phyloP scores from a whole-genome alignment of 2,329 filamentous ascomycete species.

The Coleophoma cylindrospora region DNA sequence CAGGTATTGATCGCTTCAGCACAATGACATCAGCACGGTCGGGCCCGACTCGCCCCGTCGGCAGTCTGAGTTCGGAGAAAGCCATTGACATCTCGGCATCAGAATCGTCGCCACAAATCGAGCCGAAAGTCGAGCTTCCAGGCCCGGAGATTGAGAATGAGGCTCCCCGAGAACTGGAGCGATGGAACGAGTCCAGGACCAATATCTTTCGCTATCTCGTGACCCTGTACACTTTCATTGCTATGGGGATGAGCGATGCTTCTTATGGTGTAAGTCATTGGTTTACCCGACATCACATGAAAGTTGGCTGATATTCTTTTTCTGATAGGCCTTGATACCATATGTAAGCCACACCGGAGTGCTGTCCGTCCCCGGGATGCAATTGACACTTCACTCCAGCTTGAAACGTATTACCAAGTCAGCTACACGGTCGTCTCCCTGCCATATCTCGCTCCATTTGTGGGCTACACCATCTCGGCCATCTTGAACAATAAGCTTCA shows the following conservation, averaged over 20 bases:
- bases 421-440: slow-evolving; percentile 60
- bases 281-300: background rate
- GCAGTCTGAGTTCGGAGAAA: too few relatives aligned
- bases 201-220: slow-evolving; percentile 56
- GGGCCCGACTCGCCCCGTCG: too few relatives aligned
- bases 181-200: slow-evolving; percentile 57
- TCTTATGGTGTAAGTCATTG: slow-evolving; percentile 48
- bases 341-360: background rate
- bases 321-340: slow-evolving; percentile 4
- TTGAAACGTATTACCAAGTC: slow-evolving; percentile 6
- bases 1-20: too few relatives aligned
- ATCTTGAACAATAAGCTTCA: slow-evolving; percentile 61
- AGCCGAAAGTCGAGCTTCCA: slow-evolving; percentile 4
- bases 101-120: background rate
- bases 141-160: background rate
- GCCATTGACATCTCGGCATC: too few relatives aligned
- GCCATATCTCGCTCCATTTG: slow-evolving; percentile 61
- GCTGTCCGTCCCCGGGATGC: too few relatives aligned
- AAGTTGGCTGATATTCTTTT: background rate
- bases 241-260: slow-evolving; percentile 67
- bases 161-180: slow-evolving; percentile 31
- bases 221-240: slow-evolving; percentile 55
- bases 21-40: too few relatives aligned
- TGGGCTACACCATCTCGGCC: slow-evolving; percentile 59
- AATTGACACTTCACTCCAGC: background rate